A percentile compares a stretch with the other conserved stretches of the same genome.
These are phyloP conservation scores for Nicotiana otophora DNA, from an alignment of 257 asterid species.

Conservation along the genomic window DNA sequence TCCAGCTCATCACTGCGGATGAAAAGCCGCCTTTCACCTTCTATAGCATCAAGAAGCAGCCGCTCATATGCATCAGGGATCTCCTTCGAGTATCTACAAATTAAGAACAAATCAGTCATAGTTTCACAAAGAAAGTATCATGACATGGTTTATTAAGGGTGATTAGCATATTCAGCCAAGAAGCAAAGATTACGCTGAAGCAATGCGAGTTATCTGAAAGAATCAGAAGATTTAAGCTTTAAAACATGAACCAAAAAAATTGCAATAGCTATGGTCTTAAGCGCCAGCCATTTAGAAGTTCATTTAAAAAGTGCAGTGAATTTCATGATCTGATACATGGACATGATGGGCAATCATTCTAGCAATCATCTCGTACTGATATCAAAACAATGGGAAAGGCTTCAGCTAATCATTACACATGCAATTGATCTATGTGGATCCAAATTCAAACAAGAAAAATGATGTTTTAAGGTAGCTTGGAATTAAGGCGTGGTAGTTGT, in stretches of 20 bases:
- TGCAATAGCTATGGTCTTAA: background rate
- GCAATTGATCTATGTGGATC: background rate
- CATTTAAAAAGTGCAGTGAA: background rate
- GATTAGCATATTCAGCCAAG: background rate
- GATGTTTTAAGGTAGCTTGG: background rate
- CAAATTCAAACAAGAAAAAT: background rate
- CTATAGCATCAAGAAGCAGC: slow-evolving; percentile 85
- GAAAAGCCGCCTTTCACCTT: slow-evolving; percentile 94
- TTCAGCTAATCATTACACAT: background rate
- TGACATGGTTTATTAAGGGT: background rate
- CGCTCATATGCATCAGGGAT: slow-evolving; percentile 97
- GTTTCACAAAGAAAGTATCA: background rate
- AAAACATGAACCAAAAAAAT: background rate
- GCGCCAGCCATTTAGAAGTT: background rate
- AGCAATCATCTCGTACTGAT: background rate
- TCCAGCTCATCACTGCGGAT: slow-evolving; percentile 90
- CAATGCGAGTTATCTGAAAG: background rate
- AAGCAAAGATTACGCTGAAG: background rate
- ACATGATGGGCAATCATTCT: background rate
- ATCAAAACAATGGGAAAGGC: background rate
- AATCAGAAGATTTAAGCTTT: background rate
- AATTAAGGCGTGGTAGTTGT: background rate
- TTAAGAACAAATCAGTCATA: background rate
- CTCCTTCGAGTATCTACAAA: slow-evolving; percentile 73
- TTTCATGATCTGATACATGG: background rate